These are phyloP conservation scores for Colletotrichum costaricense DNA, from an alignment of 2,329 filamentous ascomycete species.

Conservation along the genomic window DNA sequence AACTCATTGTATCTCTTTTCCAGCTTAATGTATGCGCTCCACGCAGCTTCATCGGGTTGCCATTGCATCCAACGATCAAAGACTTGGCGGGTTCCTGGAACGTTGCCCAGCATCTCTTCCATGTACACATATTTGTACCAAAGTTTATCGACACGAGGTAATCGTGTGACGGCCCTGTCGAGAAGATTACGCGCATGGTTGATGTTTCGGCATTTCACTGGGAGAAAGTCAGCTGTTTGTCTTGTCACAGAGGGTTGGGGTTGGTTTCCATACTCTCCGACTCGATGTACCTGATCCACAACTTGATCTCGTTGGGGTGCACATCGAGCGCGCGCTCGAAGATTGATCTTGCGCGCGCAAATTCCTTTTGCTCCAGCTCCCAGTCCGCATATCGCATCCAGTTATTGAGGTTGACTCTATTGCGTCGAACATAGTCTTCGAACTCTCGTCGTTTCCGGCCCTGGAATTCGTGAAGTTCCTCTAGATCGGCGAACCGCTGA, in stretches of 20 bases:
- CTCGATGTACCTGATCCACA: conserved; percentile 96
- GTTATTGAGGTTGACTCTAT: conserved; percentile 96
- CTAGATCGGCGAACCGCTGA: conserved; percentile 93
- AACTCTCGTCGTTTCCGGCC: conserved; percentile 96
- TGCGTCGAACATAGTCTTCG: conserved; percentile 96
- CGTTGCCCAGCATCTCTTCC: conserved; percentile 97
- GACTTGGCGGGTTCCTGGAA: conserved; percentile 90
- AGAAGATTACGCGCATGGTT: conserved; percentile 96
- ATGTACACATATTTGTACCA: conserved; percentile 99
- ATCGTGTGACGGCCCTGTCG: conserved; percentile 91
- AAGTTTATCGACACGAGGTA: conserved; percentile 92
- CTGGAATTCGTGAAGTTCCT: conserved; percentile 98
- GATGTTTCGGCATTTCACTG: conserved; percentile 75
- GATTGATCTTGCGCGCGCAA: conserved; percentile 87
- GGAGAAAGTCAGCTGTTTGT: background rate
- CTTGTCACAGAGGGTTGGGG: background rate
- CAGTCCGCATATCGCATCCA: conserved; percentile 98
- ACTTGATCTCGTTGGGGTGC: conserved; percentile 83
- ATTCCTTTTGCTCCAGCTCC: conserved; percentile 99
- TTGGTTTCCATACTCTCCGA: conserved; percentile 85
- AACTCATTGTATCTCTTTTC: conserved; percentile 96
- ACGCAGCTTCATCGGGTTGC: conserved; percentile 96
- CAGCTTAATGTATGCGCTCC: conserved; percentile 95
- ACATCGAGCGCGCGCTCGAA: conserved; percentile 96
- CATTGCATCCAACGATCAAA: conserved; percentile 99